A percentile compares a stretch with the other conserved stretches of the same genome.
Evolutionary conservation across 306 rosid species (phyloP).

Genomic region (Vigna trinervia): DNA sequence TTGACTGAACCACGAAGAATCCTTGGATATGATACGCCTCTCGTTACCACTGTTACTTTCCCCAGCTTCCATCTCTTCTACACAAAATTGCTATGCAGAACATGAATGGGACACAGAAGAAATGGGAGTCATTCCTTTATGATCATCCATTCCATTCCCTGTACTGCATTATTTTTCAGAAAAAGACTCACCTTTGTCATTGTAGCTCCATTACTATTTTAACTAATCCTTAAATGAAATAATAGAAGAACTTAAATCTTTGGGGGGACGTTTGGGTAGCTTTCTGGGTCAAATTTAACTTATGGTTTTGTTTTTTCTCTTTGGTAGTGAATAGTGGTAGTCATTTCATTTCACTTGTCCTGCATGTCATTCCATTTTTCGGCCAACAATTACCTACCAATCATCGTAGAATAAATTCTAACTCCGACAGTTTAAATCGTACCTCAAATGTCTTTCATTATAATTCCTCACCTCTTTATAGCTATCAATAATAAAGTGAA

Average conservation of each 20-base stretch:
- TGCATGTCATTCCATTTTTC: conserved; percentile 24
- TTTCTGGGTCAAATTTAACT: conserved; percentile 25
- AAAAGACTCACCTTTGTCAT: conserved; percentile 36
- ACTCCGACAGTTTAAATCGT: conserved; percentile 6
- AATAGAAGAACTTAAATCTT: conserved; percentile 22
- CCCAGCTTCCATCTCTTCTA: conserved; percentile 64
- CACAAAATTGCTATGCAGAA: conserved; percentile 34
- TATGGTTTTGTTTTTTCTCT: neutral
- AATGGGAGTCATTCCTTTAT: conserved; percentile 29
- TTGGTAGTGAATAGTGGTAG: conserved; percentile 2
- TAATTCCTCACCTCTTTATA: conserved; percentile 1
- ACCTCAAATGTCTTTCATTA: neutral
- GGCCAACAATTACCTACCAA: conserved; percentile 28
- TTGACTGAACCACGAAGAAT: conserved; percentile 70
- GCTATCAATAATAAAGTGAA: neutral
- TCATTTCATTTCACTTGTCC: conserved; percentile 34
- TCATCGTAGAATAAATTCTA: conserved; percentile 26
- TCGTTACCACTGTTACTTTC: conserved; percentile 47
- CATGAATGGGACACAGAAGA: conserved; percentile 40
- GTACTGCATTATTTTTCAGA: conserved; percentile 35
- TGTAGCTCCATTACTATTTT: conserved; percentile 36
- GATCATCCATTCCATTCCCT: conserved; percentile 24
- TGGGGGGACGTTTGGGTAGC: conserved; percentile 12
- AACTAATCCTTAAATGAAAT: conserved; percentile 39
- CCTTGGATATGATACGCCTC: conserved; percentile 46